Evolutionary conservation across 2,329 filamentous ascomycete species (phyloP), one percentile per base, ranked within the genome.

Genomic region (Monosporascus ibericus): DNA sequence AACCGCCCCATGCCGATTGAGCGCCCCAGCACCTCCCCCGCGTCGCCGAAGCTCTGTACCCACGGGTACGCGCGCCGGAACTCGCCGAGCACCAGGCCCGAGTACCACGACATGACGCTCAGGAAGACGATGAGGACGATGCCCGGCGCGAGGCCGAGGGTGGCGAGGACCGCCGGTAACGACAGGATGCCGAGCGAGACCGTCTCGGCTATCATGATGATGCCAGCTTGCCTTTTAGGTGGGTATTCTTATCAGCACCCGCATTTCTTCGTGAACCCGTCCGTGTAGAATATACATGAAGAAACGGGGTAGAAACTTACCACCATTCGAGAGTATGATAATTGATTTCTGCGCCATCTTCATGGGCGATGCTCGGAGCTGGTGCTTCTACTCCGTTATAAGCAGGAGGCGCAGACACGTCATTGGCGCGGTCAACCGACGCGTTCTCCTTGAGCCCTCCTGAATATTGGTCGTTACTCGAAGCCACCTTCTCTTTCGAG

Each of bases 161-260:
- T 73, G 3, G 87, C 85, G 64, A 90, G 84, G 0, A 87, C 88
- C 64, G 84, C 88, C 1, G 87, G 87, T 55, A 90, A 88, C 0
- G 85, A 89, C 72, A 90, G 87, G 65, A 76, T 74, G 0, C 73
- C 73, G n/a, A 75, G 69, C 0, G 71, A 74, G 52, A 75, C 71
- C 2, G 73, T 75, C 52, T 75, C 72, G 15, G 72, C 72, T 48
- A 75, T 70, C 52, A 75, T 58, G 44, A 75, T 67, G 24, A 75
- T 68, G 2, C 71, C 70, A 36, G 73, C 74, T 66, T 76, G 72
- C 72, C 39, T 42, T 30, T 34, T 34, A 24, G 17, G 37, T 20
- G 22, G 18, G 17, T 18, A 14, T 15, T 42, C 72, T 72, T 44
- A 25, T 53, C 42, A 49, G 51, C 22, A 24, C 6, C 15, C 40